phyloP scores from a whole-genome alignment of 1,139 yeast species.

The Meyerozyma athensensis region DNA sequence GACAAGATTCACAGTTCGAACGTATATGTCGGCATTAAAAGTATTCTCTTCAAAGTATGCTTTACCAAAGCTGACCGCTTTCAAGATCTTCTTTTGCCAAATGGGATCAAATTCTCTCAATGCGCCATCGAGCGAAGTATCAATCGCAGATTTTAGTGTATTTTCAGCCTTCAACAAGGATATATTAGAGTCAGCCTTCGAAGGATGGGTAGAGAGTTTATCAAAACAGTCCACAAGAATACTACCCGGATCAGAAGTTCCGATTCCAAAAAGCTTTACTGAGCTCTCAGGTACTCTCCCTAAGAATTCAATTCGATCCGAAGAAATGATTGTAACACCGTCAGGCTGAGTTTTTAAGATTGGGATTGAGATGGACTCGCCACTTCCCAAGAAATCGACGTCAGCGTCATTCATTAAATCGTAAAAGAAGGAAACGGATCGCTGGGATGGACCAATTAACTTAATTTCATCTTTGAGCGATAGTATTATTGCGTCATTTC shows the following conservation, averaged over 20 bases:
- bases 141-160: constrained; percentile 57
- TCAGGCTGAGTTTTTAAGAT: constrained; percentile 53
- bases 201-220: constrained; percentile 62
- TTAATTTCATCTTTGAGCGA: constrained; percentile 60
- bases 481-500: constrained; percentile 71
- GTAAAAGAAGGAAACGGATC: constrained; percentile 45
- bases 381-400: constrained; percentile 21
- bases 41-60: constrained; percentile 45
- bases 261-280: constrained; percentile 67
- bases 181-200: constrained; percentile 78
- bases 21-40: constrained; percentile 58
- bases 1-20: constrained; percentile 53
- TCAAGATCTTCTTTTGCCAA: constrained; percentile 75
- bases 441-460: constrained; percentile 70
- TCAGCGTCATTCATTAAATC: constrained; percentile 30
- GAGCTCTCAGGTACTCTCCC: constrained; percentile 58
- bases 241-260: constrained; percentile 80
- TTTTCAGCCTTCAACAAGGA: constrained; percentile 52
- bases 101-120: constrained; percentile 68
- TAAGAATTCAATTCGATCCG: constrained; percentile 56
- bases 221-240: constrained; percentile 80
- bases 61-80: constrained; percentile 87
- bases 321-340: constrained; percentile 66
- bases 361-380: constrained; percentile 30
- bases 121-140: constrained; percentile 70